phyloP scores from a whole-genome alignment of 345 rosid species.

The Turnera subulata region DNA sequence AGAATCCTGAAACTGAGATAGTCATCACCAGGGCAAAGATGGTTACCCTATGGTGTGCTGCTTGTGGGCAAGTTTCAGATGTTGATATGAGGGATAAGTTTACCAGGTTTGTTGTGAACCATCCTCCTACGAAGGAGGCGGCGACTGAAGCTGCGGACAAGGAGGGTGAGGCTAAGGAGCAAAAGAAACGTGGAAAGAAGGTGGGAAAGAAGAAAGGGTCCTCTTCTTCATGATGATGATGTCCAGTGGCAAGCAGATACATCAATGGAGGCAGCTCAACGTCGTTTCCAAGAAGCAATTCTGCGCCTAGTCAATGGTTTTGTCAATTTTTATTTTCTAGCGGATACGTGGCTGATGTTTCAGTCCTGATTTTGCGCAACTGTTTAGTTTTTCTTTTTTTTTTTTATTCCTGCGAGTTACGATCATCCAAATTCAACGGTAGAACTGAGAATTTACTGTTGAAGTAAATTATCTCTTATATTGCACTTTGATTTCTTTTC shows the following conservation, averaged over 20 bases:
- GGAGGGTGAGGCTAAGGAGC: conserved; percentile 87
- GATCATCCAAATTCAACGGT: too few relatives aligned
- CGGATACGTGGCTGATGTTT: too few relatives aligned
- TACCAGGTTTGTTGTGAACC: conserved; percentile 64
- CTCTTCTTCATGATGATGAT: conserved; percentile 52
- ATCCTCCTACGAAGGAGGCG: conserved; percentile 70
- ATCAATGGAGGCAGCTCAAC: conserved; percentile 69
- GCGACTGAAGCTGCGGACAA: conserved; percentile 64
- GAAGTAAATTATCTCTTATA: too few relatives aligned
- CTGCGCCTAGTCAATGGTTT: too few relatives aligned
- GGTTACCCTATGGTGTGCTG: conserved; percentile 73
- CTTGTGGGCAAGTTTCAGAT: conserved; percentile 76
- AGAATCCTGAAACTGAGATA: conserved; percentile 87
- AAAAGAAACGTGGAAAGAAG: conserved; percentile 58
- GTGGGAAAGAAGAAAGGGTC: conserved; percentile 48
- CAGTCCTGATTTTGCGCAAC: too few relatives aligned
- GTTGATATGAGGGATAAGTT: conserved; percentile 89
- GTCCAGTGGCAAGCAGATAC: conserved; percentile 87
- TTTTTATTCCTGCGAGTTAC: too few relatives aligned
- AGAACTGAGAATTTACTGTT: too few relatives aligned
- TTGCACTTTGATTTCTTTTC: too few relatives aligned
- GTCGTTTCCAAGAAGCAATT: conserved; percentile 73
- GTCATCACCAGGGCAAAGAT: conserved; percentile 64
- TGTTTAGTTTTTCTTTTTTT: too few relatives aligned
- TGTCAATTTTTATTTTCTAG: too few relatives aligned